Evolutionary conservation across 2,329 filamentous ascomycete genomes (phyloP).

Genomic region (Fusarium mundagurra): DNA sequence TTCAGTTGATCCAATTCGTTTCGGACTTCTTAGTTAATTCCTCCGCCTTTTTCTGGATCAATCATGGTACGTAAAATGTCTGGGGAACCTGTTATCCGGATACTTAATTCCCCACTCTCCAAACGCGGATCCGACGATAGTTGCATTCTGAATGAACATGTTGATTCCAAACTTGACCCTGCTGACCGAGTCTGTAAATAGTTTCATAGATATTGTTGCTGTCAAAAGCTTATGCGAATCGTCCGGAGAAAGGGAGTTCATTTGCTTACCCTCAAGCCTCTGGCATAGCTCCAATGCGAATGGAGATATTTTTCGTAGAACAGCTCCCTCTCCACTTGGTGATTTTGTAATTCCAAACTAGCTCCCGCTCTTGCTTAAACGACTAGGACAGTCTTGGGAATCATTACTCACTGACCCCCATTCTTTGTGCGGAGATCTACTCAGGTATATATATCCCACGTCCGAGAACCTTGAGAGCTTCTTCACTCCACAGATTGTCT

Average conservation of each 20-base stretch:
- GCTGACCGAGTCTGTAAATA: neutral
- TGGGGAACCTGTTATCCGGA: neutral
- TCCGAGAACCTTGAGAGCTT: slow-evolving; percentile 38
- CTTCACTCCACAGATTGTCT: slow-evolving; percentile 20
- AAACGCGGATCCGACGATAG: slow-evolving; percentile 6
- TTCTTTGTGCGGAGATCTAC: neutral
- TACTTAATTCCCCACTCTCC: slow-evolving; percentile 4
- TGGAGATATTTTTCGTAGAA: neutral
- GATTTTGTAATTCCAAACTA: slow-evolving; percentile 19
- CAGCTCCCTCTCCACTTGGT: slow-evolving; percentile 1
- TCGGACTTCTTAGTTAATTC: slow-evolving; percentile 24
- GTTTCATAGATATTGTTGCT: neutral
- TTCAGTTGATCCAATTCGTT: neutral
- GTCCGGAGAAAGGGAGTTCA: neutral
- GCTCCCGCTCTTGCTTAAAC: neutral
- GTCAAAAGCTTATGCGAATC: neutral
- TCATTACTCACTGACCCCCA: neutral
- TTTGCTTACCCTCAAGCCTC: neutral
- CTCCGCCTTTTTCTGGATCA: slow-evolving; percentile 6
- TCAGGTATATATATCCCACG: slow-evolving; percentile 32
- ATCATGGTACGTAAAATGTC: neutral
- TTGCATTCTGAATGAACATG: neutral
- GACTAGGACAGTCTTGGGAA: neutral
- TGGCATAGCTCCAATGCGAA: neutral
- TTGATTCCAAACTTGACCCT: neutral